Evolutionary conservation across 179 eudicot species (phyloP).

Genomic region (Spergularia azorica): DNA sequence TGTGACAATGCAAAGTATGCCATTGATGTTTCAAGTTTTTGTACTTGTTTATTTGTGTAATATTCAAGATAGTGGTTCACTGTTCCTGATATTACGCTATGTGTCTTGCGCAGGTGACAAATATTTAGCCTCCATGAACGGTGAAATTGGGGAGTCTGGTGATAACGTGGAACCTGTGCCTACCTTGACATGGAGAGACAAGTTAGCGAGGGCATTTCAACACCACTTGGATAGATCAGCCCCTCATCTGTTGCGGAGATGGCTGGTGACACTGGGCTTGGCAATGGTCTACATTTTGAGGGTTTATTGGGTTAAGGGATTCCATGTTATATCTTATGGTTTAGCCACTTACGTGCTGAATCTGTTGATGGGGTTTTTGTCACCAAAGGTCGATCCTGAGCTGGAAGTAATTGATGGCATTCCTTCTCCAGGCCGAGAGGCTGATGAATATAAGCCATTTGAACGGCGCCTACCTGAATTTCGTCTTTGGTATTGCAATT

Average conservation of each 20-base stretch:
- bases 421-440: constrained; percentile 41
- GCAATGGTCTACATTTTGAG: constrained; percentile 45
- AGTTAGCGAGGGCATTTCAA: constrained; percentile 38
- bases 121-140: constrained; percentile 35
- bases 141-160: constrained; percentile 26
- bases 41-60: neutral
- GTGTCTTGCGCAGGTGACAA: neutral
- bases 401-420: constrained; percentile 54
- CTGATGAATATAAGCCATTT: constrained; percentile 51
- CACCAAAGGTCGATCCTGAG: constrained; percentile 60
- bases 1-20: neutral
- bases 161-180: constrained; percentile 30
- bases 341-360: constrained; percentile 60
- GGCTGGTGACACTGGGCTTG: constrained; percentile 50
- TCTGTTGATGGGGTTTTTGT: constrained; percentile 59
- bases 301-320: constrained; percentile 49
- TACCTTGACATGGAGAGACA: constrained; percentile 34
- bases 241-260: constrained; percentile 45
- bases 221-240: constrained; percentile 46
- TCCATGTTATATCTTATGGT: constrained; percentile 56
- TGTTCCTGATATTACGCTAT: neutral
- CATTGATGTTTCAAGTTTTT: neutral
- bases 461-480: constrained; percentile 58
- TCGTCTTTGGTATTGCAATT: constrained; percentile 44
- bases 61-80: neutral